Evolutionary conservation across 345 rosid species (phyloP).

Genomic region (Excoecaria cochinchinensis): DNA sequence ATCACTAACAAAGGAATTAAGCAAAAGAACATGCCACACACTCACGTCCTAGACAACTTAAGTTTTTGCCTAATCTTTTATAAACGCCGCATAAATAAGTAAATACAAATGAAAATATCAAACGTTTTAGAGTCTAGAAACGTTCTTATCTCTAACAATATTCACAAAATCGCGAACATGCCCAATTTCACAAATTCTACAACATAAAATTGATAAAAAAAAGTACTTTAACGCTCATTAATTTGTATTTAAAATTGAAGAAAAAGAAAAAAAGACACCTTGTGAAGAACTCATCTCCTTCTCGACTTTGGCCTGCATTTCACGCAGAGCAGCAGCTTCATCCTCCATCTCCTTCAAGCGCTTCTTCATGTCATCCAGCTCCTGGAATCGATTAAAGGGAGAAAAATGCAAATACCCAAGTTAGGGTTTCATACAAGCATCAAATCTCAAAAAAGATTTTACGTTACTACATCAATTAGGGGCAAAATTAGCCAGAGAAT

Average conservation of each 20-base stretch:
- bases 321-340: constrained; percentile 25
- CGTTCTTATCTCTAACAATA: background rate
- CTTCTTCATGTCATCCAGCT: constrained; percentile 27
- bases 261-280: background rate
- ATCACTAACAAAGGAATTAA: background rate
- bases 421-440: constrained; percentile 5
- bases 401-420: background rate
- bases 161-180: background rate
- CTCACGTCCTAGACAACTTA: background rate
- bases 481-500: background rate
- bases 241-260: background rate
- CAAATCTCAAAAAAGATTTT: background rate
- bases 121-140: background rate
- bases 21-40: background rate
- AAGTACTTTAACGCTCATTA: background rate
- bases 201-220: background rate
- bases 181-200: background rate
- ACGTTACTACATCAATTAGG: background rate
- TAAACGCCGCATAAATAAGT: background rate
- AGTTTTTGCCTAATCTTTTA: background rate
- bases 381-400: constrained; percentile 9
- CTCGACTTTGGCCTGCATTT: constrained; percentile 27
- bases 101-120: background rate
- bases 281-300: constrained; percentile 24
- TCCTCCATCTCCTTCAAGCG: constrained; percentile 27